Evolutionary conservation across 2,329 filamentous ascomycete species (phyloP).

Genomic region (Ascochyta pisi): DNA sequence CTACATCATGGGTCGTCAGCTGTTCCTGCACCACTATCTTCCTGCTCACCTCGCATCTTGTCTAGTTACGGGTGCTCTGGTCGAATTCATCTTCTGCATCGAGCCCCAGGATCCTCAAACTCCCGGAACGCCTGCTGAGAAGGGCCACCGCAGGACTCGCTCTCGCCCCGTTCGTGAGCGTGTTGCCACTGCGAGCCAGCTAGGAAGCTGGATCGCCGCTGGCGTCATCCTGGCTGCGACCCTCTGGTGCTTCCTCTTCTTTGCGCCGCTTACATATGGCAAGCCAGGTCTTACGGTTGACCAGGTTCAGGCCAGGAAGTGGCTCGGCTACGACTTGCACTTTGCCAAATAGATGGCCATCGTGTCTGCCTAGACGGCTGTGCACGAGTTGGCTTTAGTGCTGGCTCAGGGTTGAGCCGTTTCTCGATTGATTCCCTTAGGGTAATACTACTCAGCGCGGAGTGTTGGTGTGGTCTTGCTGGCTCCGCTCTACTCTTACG

Average conservation of each 20-base stretch:
- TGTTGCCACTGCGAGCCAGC: conserved; percentile 77
- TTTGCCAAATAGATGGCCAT: conserved; percentile 82
- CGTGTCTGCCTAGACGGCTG: not conserved
- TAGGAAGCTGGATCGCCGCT: conserved; percentile 80
- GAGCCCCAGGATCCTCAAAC: conserved; percentile 68
- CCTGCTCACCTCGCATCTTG: conserved; percentile 91
- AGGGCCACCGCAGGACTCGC: conserved; percentile 51
- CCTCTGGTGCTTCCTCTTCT: conserved; percentile 86
- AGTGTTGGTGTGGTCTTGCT: not conserved
- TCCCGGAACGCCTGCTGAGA: conserved; percentile 45
- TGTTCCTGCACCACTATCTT: conserved; percentile 97
- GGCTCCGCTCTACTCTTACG: conserved; percentile 5
- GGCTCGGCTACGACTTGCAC: conserved; percentile 96
- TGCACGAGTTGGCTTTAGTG: not conserved
- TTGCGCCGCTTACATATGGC: conserved; percentile 93
- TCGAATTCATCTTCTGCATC: conserved; percentile 96
- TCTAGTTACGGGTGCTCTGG: conserved; percentile 85
- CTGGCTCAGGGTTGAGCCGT: conserved; percentile 3
- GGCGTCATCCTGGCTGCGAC: conserved; percentile 71
- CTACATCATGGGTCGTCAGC: conserved; percentile 96
- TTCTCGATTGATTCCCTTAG: conserved; percentile 7
- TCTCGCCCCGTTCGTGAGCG: conserved; percentile 82
- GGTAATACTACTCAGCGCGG: conserved; percentile 11
- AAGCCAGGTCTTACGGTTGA: conserved; percentile 84
- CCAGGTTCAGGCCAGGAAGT: conserved; percentile 84